A percentile compares a stretch with the other conserved stretches of the same genome.
These are phyloP conservation scores for Tetraselmis striata DNA, from an alignment of 139 green algal species.

Conservation along the genomic window DNA sequence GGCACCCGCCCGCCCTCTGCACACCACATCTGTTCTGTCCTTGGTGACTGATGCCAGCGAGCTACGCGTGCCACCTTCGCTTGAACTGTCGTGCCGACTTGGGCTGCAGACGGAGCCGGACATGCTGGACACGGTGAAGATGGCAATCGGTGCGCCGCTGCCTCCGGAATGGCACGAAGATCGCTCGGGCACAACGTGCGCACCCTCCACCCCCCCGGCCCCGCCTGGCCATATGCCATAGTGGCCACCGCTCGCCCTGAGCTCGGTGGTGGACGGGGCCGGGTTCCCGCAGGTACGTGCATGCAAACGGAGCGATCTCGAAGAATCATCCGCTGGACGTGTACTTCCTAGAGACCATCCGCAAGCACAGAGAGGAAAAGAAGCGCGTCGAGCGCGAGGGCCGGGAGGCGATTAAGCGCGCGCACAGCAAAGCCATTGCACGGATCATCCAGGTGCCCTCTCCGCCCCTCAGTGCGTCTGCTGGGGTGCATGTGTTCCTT, in stretches of 20 bases:
- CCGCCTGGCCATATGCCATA: too few relatives aligned
- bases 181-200: neutral
- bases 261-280: too few relatives aligned
- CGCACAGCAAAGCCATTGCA: neutral
- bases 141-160: neutral
- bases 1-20: too few relatives aligned
- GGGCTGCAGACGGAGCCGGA: neutral
- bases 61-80: too few relatives aligned
- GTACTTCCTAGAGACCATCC: neutral
- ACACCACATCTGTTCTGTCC: too few relatives aligned
- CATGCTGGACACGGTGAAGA: neutral
- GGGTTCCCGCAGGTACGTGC: neutral
- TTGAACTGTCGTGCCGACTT: too few relatives aligned
- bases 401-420: neutral
- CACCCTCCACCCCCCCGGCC: too few relatives aligned
- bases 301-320: neutral
- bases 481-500: too few relatives aligned
- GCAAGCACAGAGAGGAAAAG: neutral
- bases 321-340: neutral
- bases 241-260: too few relatives aligned
- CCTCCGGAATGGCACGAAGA: neutral
- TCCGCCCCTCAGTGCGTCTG: too few relatives aligned
- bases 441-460: neutral
- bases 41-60: too few relatives aligned
- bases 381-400: neutral